A percentile compares a stretch with the other conserved stretches of the same genome.
These are phyloP conservation scores for Magnusiomyces paraingens DNA, from an alignment of 1,139 yeast species.

Conservation along the genomic window DNA sequence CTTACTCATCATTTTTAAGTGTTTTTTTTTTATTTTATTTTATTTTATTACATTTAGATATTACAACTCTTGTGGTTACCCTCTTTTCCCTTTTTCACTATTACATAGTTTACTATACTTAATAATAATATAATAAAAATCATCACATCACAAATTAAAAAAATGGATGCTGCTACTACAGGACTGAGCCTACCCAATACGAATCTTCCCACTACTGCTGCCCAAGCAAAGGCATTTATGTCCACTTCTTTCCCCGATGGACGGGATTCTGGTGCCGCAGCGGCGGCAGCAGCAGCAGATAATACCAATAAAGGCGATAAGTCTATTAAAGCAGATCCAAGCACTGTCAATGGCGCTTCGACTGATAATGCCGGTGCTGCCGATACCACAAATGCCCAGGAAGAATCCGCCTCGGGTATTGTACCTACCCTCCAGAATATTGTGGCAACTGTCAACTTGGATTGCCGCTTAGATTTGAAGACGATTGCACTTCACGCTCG, in stretches of 20 bases:
- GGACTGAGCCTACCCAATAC: conserved; percentile 36
- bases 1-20: not conserved
- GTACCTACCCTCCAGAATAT: conserved; percentile 95
- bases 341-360: no score
- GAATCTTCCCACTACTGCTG: conserved; percentile 74
- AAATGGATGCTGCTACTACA: not conserved
- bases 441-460: conserved; percentile 95
- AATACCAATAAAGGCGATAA: conserved; percentile 6
- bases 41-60: not conserved
- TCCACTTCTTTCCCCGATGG: conserved; percentile 47
- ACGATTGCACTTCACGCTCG: conserved; percentile 98
- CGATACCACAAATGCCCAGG: conserved; percentile 36
- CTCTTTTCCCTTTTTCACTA: no score
- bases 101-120: not conserved
- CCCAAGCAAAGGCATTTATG: conserved; percentile 69
- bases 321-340: conserved; percentile 18
- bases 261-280: conserved; percentile 12
- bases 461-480: conserved; percentile 89
- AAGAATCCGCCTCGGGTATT: conserved; percentile 78
- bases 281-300: not conserved
- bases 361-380: not conserved
- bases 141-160: not conserved
- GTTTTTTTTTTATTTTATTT: no score
- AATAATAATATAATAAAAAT: not conserved
- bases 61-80: not conserved